Evolutionary conservation across 169 alveolate genomes (phyloP), one percentile per base, ranked within the genome.

Genomic region (Eimeria maxima): DNA sequence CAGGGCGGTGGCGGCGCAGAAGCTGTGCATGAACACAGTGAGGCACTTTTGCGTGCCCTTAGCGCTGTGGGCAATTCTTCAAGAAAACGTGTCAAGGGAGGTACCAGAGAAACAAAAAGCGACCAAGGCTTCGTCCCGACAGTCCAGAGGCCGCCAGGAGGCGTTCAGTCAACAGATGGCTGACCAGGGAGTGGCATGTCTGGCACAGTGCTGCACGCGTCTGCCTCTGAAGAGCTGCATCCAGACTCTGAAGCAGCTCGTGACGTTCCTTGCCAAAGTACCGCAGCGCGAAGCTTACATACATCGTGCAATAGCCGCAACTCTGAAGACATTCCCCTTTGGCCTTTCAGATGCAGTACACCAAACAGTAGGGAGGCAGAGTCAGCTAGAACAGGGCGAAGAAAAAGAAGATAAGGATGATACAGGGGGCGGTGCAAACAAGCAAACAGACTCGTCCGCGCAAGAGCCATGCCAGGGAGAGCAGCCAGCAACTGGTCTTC

Each of bases 251-350:
- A 69, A 50, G 76, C 92, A 74, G 16, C 96, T 95, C 24, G 84
- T 73, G 44, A 29, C 84, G 27, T 60, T 53, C 93, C 96, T 95
- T 22, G 47, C 71, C 22, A 63, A 76, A 33, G 55, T 60, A n/a
- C 95, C 95, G 22, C 95, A 95, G 74, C 76, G 96, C 29, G 95
- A 95, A 80, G 91, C 78, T n/a, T 95, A 44, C 86, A 74, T 95
- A 60, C 89, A 60, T 63, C 87, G 87, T 27, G 96, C 96, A 16
- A 81, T 93, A 20, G 93, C 93, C 16, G 74, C 93, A 5, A 84
- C 93, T 44, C 74, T 84, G 6, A 84, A 60, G 78, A 78, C 80
- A 24, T 84, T 84, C 38, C 93, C 93, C 57, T 84, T 84, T 33
- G 93, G 93, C 60, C 93, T 84, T 27, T 14, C 78, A 57, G 93